phyloP scores from a whole-genome alignment of 805 yeast genomes.

The Suhomyces faveliae region DNA sequence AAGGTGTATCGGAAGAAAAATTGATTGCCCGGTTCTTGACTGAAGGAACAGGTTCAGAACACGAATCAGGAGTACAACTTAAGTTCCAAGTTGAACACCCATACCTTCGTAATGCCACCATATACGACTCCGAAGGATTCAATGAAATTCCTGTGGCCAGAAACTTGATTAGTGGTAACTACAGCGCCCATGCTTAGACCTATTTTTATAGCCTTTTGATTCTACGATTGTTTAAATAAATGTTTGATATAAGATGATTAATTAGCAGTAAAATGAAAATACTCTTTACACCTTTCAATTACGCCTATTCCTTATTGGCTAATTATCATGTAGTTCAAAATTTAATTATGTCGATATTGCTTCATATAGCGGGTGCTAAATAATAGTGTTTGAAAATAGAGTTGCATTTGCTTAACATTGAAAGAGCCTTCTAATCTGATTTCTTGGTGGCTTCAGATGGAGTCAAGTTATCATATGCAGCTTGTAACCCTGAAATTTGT shows the following conservation, averaged over 20 bases:
- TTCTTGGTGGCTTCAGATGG: constrained; percentile 3
- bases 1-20: constrained; percentile 50
- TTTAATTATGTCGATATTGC: no score
- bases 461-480: constrained; percentile 44
- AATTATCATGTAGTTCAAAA: no score
- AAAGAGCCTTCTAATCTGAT: constrained; percentile 3
- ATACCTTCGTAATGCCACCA: constrained; percentile 41
- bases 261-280: no score
- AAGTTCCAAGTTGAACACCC: constrained; percentile 54
- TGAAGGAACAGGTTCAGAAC: constrained; percentile 65
- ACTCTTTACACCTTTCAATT: no score
- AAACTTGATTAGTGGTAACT: constrained; percentile 50
- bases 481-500: constrained; percentile 53
- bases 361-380: no score
- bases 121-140: constrained; percentile 29
- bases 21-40: constrained; percentile 87
- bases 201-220: neutral
- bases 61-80: constrained; percentile 69
- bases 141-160: constrained; percentile 43
- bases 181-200: constrained; percentile 36
- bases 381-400: no score
- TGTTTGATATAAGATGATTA: constrained; percentile 1
- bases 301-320: no score
- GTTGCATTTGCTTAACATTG: no score
- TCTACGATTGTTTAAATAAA: constrained; percentile 1